phyloP scores from a whole-genome alignment of 257 asterid genomes.

The Penstemon eatonii region DNA sequence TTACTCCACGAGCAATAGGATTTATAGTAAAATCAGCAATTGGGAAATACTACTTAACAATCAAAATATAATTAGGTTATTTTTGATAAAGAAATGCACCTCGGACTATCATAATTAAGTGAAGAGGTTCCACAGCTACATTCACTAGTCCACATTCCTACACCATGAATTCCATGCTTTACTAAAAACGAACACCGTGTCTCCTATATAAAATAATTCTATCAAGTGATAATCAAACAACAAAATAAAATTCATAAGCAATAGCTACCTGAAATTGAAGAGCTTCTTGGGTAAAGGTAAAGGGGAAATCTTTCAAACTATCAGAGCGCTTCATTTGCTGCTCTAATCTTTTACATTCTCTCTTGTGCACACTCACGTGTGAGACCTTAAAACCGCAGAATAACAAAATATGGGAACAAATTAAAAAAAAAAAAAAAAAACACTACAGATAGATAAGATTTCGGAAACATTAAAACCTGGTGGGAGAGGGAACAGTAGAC shows the following conservation, averaged over 20 bases:
- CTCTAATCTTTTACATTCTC: slow-evolving; percentile 71
- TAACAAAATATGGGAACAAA: slow-evolving; percentile 6
- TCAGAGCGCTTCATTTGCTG: slow-evolving; percentile 64
- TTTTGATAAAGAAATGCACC: slow-evolving; percentile 30
- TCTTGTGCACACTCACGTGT: slow-evolving; percentile 66
- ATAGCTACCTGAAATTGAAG: slow-evolving; percentile 41
- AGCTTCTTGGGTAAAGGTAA: slow-evolving; percentile 56
- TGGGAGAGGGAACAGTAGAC: slow-evolving; percentile 87
- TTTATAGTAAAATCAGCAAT: not conserved
- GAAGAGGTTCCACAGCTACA: slow-evolving; percentile 62
- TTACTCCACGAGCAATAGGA: not conserved
- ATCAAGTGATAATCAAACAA: not conserved
- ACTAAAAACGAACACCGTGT: slow-evolving; percentile 60
- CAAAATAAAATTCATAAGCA: not conserved
- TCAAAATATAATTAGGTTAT: too few relatives aligned
- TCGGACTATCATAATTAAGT: slow-evolving; percentile 32
- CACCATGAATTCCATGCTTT: slow-evolving; percentile 52
- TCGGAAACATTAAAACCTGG: slow-evolving; percentile 47
- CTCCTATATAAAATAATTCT: slow-evolving; percentile 28
- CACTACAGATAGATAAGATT: not conserved
- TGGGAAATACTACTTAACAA: too few relatives aligned
- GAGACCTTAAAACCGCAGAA: slow-evolving; percentile 44
- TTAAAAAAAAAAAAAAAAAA: not conserved
- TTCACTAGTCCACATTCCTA: slow-evolving; percentile 85
- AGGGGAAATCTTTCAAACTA: slow-evolving; percentile 64